These are phyloP conservation scores for Candida mesenterica DNA, from an alignment of 1,139 yeast genomes.

Conservation along the genomic window DNA sequence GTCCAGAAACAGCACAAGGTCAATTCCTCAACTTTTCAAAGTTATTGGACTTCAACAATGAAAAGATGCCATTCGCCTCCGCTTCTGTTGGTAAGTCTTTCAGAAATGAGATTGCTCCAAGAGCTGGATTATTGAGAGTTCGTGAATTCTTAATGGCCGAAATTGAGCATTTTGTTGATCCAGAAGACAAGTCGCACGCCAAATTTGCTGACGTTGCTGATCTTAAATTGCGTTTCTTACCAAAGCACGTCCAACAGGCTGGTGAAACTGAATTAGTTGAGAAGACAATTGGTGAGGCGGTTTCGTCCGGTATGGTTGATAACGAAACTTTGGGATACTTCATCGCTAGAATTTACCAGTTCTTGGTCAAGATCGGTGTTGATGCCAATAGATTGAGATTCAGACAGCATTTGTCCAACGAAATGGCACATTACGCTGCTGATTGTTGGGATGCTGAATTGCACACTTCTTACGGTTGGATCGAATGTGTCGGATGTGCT, in stretches of 20 bases:
- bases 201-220: slow-evolving; percentile 76
- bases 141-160: slow-evolving; percentile 99
- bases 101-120: slow-evolving; percentile 98
- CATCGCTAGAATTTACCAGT: slow-evolving; percentile 85
- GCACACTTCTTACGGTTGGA: slow-evolving; percentile 96
- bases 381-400: slow-evolving; percentile 81
- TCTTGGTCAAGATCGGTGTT: slow-evolving; percentile 87
- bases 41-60: slow-evolving; percentile 90
- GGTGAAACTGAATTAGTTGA: slow-evolving; percentile 72
- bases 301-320: slow-evolving; percentile 80
- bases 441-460: slow-evolving; percentile 99
- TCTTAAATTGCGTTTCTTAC: slow-evolving; percentile 71
- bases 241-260: slow-evolving; percentile 81
- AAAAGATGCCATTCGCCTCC: slow-evolving; percentile 97
- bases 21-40: slow-evolving; percentile 95
- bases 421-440: slow-evolving; percentile 99
- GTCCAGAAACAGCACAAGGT: slow-evolving; percentile 99
- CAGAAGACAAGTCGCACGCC: slow-evolving; percentile 77
- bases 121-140: slow-evolving; percentile 95
- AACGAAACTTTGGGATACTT: slow-evolving; percentile 97
- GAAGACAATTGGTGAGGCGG: slow-evolving; percentile 87
- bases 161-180: slow-evolving; percentile 98
- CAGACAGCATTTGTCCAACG: slow-evolving; percentile 98
- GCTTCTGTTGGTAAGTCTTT: slow-evolving; percentile 98
- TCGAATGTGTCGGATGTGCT: slow-evolving; percentile 99